Percentiles rank a stretch among this genome's conserved stretches.
phyloP scores from a whole-genome alignment of 2,329 filamentous ascomycete genomes.

The Aspergillus proliferans region DNA sequence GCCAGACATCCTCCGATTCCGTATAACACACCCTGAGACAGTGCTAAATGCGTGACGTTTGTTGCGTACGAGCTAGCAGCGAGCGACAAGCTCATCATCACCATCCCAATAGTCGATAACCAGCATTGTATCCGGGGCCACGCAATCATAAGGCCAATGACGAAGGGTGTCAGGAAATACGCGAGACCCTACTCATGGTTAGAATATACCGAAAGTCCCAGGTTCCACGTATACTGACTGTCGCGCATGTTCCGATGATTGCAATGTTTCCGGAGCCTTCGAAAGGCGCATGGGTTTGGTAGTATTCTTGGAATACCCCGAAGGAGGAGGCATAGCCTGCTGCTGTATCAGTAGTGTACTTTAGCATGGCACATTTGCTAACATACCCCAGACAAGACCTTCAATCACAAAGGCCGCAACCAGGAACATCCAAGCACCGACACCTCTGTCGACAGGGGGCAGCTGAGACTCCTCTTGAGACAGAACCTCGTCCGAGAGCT shows the following conservation, averaged over 20 bases:
- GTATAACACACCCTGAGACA: slow-evolving; percentile 22
- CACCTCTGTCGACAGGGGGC: slow-evolving; percentile 33
- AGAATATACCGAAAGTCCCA: neutral
- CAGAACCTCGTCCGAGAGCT: neutral
- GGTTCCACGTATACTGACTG: slow-evolving; percentile 6
- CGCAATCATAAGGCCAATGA: slow-evolving; percentile 3
- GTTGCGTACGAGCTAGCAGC: slow-evolving; percentile 17
- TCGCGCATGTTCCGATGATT: slow-evolving; percentile 20
- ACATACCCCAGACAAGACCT: slow-evolving; percentile 49
- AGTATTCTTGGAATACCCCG: slow-evolving; percentile 26
- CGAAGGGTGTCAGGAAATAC: slow-evolving; percentile 15
- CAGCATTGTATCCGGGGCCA: slow-evolving; percentile 12
- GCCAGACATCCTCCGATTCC: slow-evolving; percentile 43
- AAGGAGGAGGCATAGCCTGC: slow-evolving; percentile 5
- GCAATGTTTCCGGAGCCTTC: slow-evolving; percentile 9
- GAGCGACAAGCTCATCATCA: slow-evolving; percentile 18
- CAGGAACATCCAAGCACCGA: slow-evolving; percentile 43
- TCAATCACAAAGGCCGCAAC: slow-evolving; percentile 48
- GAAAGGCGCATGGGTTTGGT: slow-evolving; percentile 12
- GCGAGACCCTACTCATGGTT: slow-evolving; percentile 10
- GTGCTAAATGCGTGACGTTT: slow-evolving; percentile 14
- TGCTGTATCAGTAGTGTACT: neutral
- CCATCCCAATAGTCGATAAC: slow-evolving; percentile 12
- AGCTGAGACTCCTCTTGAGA: slow-evolving; percentile 7
- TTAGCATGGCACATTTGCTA: neutral